phyloP scores from a whole-genome alignment of 345 rosid genomes.

The Brassica rapa region DNA sequence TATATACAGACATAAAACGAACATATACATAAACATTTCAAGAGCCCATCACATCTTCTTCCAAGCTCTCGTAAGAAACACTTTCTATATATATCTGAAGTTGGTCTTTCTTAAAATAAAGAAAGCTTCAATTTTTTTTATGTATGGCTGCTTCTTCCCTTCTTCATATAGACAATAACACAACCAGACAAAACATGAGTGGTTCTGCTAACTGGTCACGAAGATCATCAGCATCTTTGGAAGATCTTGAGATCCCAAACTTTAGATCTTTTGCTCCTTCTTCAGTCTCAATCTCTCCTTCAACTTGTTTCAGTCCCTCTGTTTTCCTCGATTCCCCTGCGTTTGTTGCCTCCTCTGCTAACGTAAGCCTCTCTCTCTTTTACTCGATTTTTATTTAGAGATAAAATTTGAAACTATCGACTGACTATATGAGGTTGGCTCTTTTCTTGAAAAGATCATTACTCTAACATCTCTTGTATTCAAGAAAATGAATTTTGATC shows the following conservation, averaged over 20 bases:
- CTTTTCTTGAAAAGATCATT: neutral
- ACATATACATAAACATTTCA: constrained; percentile 19
- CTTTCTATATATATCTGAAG: constrained; percentile 45
- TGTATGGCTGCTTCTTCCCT: constrained; percentile 55
- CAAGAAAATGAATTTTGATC: constrained; percentile 19
- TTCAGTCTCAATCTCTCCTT: constrained; percentile 65
- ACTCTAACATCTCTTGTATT: constrained; percentile 5
- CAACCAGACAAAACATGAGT: constrained; percentile 39
- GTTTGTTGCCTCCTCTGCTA: constrained; percentile 55
- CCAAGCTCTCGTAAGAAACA: constrained; percentile 23
- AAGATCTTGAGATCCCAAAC: constrained; percentile 58
- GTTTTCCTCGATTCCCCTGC: constrained; percentile 76
- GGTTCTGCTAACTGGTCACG: constrained; percentile 38
- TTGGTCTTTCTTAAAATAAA: constrained; percentile 19
- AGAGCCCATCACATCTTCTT: constrained; percentile 8
- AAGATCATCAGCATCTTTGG: constrained; percentile 20
- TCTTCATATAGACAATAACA: constrained; percentile 47
- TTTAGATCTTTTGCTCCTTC: constrained; percentile 70
- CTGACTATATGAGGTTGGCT: neutral
- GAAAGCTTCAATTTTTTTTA: neutral
- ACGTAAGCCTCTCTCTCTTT: constrained; percentile 47
- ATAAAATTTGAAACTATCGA: neutral
- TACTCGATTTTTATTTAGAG: neutral
- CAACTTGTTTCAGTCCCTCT: constrained; percentile 66
- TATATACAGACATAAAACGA: constrained; percentile 29